These are phyloP conservation scores for Colletotrichum incanum DNA, from an alignment of 2,329 filamentous ascomycete genomes.

Conservation along the genomic window DNA sequence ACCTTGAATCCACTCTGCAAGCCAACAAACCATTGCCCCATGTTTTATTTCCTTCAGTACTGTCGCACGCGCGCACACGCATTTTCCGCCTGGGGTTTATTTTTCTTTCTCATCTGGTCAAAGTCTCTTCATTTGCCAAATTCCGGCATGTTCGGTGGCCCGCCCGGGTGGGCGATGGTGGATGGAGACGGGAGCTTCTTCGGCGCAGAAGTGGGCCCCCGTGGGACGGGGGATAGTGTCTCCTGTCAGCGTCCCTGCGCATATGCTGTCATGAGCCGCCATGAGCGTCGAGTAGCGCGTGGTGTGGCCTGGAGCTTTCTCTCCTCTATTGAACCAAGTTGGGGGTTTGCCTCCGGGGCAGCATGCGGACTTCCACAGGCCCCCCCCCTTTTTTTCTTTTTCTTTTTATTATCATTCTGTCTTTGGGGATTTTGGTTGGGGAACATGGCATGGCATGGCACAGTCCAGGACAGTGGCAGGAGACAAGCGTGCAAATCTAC, in stretches of 20 bases:
- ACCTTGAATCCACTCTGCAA: conserved; percentile 21
- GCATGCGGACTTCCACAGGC: conserved; percentile 16
- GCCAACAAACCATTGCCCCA: conserved; percentile 2
- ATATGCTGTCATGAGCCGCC: conserved; percentile 9
- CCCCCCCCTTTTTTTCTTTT: too few species aligned
- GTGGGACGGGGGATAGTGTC: conserved; percentile 38
- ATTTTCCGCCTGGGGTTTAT: neutral
- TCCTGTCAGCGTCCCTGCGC: conserved; percentile 21
- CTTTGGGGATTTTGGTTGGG: conserved; percentile 1
- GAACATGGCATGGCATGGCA: neutral
- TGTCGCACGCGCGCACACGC: conserved; percentile 17
- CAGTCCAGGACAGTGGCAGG: neutral
- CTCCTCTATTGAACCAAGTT: neutral
- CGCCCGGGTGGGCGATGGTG: conserved; percentile 37
- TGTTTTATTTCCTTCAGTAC: conserved; percentile 1
- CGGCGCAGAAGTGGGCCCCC: conserved; percentile 41
- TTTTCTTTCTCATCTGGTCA: conserved; percentile 3
- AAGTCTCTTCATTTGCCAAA: conserved; percentile 30
- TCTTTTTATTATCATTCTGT: too few species aligned
- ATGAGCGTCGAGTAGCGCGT: conserved; percentile 17
- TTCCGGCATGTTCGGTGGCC: conserved; percentile 40
- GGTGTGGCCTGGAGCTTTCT: conserved; percentile 1
- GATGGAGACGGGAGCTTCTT: conserved; percentile 40
- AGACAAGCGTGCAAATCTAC: neutral
- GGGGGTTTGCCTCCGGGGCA: neutral